Evolutionary conservation across 306 rosid species (phyloP).

Genomic region (Prosopis cineraria): DNA sequence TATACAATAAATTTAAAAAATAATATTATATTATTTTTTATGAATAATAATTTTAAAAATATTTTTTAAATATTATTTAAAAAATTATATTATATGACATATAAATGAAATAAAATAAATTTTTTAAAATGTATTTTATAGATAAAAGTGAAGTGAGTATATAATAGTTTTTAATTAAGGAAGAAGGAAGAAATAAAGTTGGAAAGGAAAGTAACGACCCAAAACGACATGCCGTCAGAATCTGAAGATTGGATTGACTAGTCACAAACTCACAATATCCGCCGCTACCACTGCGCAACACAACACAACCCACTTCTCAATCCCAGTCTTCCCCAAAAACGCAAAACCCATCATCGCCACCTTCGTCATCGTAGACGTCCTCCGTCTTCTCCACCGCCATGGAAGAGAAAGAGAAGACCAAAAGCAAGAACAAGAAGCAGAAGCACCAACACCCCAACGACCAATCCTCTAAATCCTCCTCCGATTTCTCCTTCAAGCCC

Average conservation of each 20-base stretch:
- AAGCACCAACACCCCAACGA: conserved; percentile 90
- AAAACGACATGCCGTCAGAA: conserved; percentile 19
- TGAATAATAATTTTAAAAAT: too few species aligned
- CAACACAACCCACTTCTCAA: neutral
- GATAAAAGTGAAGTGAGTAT: too few species aligned
- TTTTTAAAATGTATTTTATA: too few species aligned
- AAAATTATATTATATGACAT: too few species aligned
- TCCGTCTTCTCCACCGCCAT: conserved; percentile 36
- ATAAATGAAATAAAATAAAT: too few species aligned
- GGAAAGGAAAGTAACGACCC: neutral
- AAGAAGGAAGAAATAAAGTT: too few species aligned
- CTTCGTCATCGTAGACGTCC: neutral
- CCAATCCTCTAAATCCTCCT: conserved; percentile 66
- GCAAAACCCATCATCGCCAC: neutral
- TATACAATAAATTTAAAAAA: too few species aligned
- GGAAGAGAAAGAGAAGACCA: conserved; percentile 64
- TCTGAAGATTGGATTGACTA: neutral
- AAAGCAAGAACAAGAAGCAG: conserved; percentile 76
- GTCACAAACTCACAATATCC: neutral
- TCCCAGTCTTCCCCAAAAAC: conserved; percentile 1
- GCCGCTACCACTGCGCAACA: too few species aligned
- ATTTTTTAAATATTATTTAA: too few species aligned
- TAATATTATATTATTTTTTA: too few species aligned
- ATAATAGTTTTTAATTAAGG: too few species aligned
- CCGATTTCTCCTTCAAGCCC: conserved; percentile 93